Evolutionary conservation across 192 early-diverging fungal species (phyloP).

Genomic region (Podila clonocystis): DNA sequence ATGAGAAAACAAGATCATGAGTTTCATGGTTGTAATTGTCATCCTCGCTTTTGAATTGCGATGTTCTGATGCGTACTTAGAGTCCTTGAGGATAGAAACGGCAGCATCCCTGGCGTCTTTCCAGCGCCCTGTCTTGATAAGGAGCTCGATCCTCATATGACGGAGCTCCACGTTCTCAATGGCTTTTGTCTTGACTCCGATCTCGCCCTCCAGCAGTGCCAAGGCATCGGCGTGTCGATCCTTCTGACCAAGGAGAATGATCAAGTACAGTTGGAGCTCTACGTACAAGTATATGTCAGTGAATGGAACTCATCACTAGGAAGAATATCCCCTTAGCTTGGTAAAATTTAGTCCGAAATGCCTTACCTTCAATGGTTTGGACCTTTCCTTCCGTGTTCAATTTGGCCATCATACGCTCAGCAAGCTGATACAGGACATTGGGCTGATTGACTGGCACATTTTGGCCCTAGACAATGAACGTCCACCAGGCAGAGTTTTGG

Average conservation of each 20-base stretch:
- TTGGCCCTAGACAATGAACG: slow-evolving; percentile 48
- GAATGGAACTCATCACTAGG: no score
- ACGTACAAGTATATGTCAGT: background rate
- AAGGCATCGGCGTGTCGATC: slow-evolving; percentile 73
- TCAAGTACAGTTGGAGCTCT: slow-evolving; percentile 82
- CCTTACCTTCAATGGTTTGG: slow-evolving; percentile 70
- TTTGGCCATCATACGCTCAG: slow-evolving; percentile 88
- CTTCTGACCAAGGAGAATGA: slow-evolving; percentile 75
- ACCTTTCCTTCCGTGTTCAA: slow-evolving; percentile 73
- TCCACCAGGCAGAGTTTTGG: background rate
- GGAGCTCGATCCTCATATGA: slow-evolving; percentile 63
- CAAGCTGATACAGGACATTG: slow-evolving; percentile 70
- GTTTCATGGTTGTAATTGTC: no score
- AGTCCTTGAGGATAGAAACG: slow-evolving; percentile 49
- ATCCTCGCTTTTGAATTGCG: background rate
- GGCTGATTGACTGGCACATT: slow-evolving; percentile 38
- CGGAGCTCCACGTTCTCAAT: slow-evolving; percentile 78
- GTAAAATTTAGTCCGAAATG: no score
- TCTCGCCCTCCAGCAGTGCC: slow-evolving; percentile 65
- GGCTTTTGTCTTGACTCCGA: slow-evolving; percentile 68
- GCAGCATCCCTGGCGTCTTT: slow-evolving; percentile 55
- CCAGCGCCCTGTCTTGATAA: slow-evolving; percentile 62
- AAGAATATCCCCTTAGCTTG: no score
- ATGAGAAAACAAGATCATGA: no score
- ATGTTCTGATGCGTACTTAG: background rate